Evolutionary conservation across 2,329 filamentous ascomycete genomes (phyloP).

Genomic region (Elsinoe ampelina): DNA sequence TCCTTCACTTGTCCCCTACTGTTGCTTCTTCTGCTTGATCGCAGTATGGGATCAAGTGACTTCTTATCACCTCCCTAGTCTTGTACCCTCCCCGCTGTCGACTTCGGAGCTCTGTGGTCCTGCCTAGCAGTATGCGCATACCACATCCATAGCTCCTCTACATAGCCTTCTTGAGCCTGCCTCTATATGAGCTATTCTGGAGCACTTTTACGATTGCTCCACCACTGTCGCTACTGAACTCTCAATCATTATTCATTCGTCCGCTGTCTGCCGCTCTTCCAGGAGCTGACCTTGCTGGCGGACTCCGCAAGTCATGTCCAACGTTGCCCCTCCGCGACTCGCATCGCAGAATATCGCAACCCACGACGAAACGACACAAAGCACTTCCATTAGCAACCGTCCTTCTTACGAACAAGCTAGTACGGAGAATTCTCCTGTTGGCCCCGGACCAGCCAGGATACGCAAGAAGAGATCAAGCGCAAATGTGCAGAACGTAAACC

Average conservation of each 20-base stretch:
- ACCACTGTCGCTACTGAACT: constrained; percentile 7
- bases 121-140: background rate
- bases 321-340: background rate
- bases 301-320: constrained; percentile 3
- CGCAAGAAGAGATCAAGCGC: constrained; percentile 12
- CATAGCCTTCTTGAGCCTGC: background rate
- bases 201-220: background rate
- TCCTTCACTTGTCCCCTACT: background rate
- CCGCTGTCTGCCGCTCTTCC: background rate
- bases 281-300: background rate
- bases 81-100: background rate
- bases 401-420: background rate
- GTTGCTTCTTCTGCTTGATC: background rate
- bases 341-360: background rate
- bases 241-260: background rate
- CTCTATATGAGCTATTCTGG: background rate
- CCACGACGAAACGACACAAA: background rate
- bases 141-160: background rate
- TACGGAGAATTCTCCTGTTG: background rate
- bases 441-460: constrained; percentile 2
- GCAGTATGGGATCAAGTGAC: background rate
- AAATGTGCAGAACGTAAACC: background rate
- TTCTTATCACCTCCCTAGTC: background rate
- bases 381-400: background rate
- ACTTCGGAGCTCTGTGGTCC: background rate